A percentile compares a stretch with the other conserved stretches of the same genome.
Conservation (phyloP, 2,329 filamentous ascomycete species). For the Colletotrichum sp. region DNA sequence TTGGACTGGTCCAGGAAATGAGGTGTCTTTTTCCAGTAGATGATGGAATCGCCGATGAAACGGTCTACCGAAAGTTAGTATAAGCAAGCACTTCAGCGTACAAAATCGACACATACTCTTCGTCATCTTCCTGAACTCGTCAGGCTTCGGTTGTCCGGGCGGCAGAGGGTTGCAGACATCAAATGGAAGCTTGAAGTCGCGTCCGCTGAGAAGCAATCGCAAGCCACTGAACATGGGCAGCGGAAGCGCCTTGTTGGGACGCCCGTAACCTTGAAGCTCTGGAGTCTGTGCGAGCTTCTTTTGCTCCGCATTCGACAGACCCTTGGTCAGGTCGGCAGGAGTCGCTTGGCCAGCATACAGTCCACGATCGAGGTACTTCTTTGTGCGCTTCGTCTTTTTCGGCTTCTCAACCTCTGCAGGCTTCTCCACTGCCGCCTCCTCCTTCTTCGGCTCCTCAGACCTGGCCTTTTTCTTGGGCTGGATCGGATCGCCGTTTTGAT, state of each 20-base stretch:
- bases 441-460: slow-evolving; percentile 25
- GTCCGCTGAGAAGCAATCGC: slow-evolving; percentile 71
- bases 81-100: neutral
- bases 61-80: slow-evolving; percentile 58
- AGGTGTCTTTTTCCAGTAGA: slow-evolving; percentile 81
- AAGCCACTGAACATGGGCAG: slow-evolving; percentile 81
- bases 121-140: slow-evolving; percentile 90
- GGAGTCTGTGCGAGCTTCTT: slow-evolving; percentile 53
- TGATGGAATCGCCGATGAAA: slow-evolving; percentile 83
- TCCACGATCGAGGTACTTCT: slow-evolving; percentile 82
- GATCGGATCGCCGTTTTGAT: slow-evolving; percentile 40
- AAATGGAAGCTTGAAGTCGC: slow-evolving; percentile 88
- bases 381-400: slow-evolving; percentile 55
- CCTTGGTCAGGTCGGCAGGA: slow-evolving; percentile 50
- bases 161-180: slow-evolving; percentile 89
- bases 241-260: slow-evolving; percentile 67
- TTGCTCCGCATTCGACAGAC: slow-evolving; percentile 55
- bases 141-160: slow-evolving; percentile 85
- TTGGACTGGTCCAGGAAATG: slow-evolving; percentile 75
- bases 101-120: slow-evolving; percentile 70
- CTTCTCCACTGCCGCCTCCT: slow-evolving; percentile 30
- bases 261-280: slow-evolving; percentile 49
- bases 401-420: slow-evolving; percentile 40
- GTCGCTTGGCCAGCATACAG: slow-evolving; percentile 83
- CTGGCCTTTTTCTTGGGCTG: slow-evolving; percentile 26